Base-by-base conservation (phyloP, 192 early-diverging fungal species). In the Mortierella alpina region DNA sequence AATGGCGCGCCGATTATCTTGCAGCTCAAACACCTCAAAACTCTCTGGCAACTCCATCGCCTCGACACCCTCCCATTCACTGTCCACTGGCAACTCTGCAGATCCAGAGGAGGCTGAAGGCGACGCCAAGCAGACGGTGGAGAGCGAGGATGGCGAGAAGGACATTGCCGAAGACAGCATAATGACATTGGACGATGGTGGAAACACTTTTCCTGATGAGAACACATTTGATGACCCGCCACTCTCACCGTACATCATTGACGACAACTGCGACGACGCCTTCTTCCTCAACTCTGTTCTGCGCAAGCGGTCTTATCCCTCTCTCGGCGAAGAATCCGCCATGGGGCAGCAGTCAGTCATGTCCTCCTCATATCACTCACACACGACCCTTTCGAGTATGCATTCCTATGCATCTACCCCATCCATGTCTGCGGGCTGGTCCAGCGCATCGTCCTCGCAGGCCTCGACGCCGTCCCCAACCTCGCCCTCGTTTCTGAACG, bases 241-340 rank as follows among this genome's bases (percentile, higher is more conserved):
- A 23, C 40, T 60, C 22, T 78, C 75, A 22, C 75, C 75, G 10
- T 78, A 78, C 49, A 56, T 78, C 61, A 78, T 78, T 62, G 75
- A 78, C 31, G 75, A 78, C 47, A 59, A 54, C 44, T 70, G 75
- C 41, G 75, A 78, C 14, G 75, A 78, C 31, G 68, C 70, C 0
- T 78, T 78, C 42, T 78, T 78, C 75, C 57, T 78, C 42, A 78
- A 78, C 56, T 78, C 75, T 15, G 75, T 78, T 31, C 75, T 78
- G 40, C 75, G 68, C 41, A 70, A 66, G 39, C 68, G 70, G 14
- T 68, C 73, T 1, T 14, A 31, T 20, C 41, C 47, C 0, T 48
- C 39, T 11, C 55, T 49, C 53, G 17, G 52, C 64, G 15, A 13
- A 45, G 44, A 20, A 14, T 6, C 31, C 14, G 20, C 44, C 13